Base-by-base conservation (phyloP, 2,329 filamentous ascomycete species). In the Didymella glomerata region DNA sequence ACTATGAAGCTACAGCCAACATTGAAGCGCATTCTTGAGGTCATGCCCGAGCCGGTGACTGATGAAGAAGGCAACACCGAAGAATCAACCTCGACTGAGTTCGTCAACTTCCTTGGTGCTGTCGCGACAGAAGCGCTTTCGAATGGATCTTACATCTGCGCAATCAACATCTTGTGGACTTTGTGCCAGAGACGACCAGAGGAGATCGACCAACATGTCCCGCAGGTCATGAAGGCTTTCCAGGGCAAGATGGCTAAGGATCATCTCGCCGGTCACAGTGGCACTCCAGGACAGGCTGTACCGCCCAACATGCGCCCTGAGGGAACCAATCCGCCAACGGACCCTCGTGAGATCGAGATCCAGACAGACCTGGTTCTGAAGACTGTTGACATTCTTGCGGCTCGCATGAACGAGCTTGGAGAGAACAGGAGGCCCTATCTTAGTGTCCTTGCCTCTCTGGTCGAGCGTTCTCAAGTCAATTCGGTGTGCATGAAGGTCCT, bases 91-190 rank as follows among this genome's bases (percentile, higher is more conserved):
- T 92, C 90, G 0, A 93, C 93, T 0, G 93, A 97, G 73, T 93
- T 98, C 68, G 88, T 96, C 48, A 88, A 87, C 1, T 94, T 92
- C 72, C 80, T 98, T 36, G 95, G 92, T 18, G 85, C 88, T n/a
- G 87, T 94, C 53, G 93, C 93, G 1, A 94, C 91, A 0, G 95
- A 98, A 77, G 90, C 90, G 10, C 87, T 99, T 66, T 91, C 91
- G 6, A 88, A 88, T 51, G 86, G 85, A 57, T 92, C 93, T 66
- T 92, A 96, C 71, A 86, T 93, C 18, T 92, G 93, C 13, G 93
- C 92, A 44, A 90, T 99, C 75, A 97, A 97, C 74, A 90, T 96
- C 24, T 81, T 99, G 16, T 98, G 93, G 93, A 95, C 92, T 16
- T 81, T 99, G 20, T 92, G 92, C 5, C 87, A 91, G 68, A 89